Conservation (phyloP, 768 basidiomycete genomes). For the Cystoderma amianthinum region DNA sequence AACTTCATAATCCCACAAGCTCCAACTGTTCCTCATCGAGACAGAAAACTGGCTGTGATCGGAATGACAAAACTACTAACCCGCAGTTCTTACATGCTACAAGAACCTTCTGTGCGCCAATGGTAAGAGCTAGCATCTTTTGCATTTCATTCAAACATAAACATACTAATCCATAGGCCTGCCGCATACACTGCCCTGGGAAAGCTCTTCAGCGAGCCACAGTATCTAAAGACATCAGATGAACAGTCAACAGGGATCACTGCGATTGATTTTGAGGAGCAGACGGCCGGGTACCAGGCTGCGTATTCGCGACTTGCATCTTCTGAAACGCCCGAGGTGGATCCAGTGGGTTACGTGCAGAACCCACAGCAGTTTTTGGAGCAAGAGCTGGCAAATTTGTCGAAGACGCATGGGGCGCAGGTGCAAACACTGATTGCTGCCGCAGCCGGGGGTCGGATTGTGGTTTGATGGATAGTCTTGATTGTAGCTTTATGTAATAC, state of each 20-base stretch:
- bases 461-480: neutral
- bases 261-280: constrained; percentile 86
- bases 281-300: constrained; percentile 86
- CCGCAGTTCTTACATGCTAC: constrained; percentile 63
- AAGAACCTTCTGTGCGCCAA: constrained; percentile 48
- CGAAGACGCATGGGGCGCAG: constrained; percentile 25
- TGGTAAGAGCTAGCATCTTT: constrained; percentile 42
- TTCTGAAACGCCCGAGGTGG: constrained; percentile 48
- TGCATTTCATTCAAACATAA: neutral
- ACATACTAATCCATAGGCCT: constrained; percentile 44
- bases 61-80: constrained; percentile 78
- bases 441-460: constrained; percentile 10
- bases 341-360: constrained; percentile 55
- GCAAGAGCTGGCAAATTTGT: constrained; percentile 32
- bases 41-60: constrained; percentile 79
- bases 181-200: constrained; percentile 60
- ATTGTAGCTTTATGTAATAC: constrained; percentile 1
- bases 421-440: constrained; percentile 28
- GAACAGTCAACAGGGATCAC: constrained; percentile 52
- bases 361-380: constrained; percentile 51
- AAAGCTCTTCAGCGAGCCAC: constrained; percentile 73
- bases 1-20: constrained; percentile 78
- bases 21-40: constrained; percentile 73
- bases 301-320: constrained; percentile 91
- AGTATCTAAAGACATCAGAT: constrained; percentile 45